Evolutionary conservation across 164 flowering plant species (phyloP).

Genomic region (Stephania japonica): DNA sequence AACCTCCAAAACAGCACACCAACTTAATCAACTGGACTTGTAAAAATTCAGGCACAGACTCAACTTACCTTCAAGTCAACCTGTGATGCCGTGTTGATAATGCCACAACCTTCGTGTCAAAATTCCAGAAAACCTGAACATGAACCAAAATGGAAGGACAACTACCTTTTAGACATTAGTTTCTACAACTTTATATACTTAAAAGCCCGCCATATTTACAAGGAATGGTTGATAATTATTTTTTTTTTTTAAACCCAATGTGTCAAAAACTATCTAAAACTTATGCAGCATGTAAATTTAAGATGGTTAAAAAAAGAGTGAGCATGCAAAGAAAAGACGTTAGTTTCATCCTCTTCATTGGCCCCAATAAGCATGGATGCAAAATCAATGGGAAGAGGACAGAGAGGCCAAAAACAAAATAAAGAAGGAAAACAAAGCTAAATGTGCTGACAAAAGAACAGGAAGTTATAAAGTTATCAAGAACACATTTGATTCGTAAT

Average conservation of each 20-base stretch:
- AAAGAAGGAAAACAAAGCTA: not conserved
- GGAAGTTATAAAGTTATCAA: not conserved
- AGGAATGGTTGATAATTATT: not conserved
- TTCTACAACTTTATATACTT: not conserved
- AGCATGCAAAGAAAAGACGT: not conserved
- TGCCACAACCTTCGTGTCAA: not conserved
- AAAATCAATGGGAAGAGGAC: not conserved
- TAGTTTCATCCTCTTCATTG: not conserved
- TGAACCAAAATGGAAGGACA: slow-evolving; percentile 9
- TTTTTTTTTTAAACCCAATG: not conserved
- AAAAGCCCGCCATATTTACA: not conserved
- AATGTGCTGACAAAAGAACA: not conserved
- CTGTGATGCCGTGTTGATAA: not conserved
- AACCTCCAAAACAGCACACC: not conserved
- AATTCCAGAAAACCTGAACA: slow-evolving; percentile 21
- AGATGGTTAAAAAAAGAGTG: not conserved
- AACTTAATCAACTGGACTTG: not conserved
- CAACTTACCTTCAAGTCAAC: slow-evolving; percentile 3
- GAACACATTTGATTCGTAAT: not conserved
- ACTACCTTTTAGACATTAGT: slow-evolving; percentile 10
- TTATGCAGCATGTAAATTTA: not conserved
- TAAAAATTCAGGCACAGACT: not conserved
- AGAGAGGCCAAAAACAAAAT: not conserved
- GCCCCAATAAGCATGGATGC: not conserved
- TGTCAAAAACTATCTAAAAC: not conserved